Percentiles rank a stretch among this genome's conserved stretches.
phyloP scores from a whole-genome alignment of 2,329 filamentous ascomycete genomes.

The Thyridium curvatum region DNA sequence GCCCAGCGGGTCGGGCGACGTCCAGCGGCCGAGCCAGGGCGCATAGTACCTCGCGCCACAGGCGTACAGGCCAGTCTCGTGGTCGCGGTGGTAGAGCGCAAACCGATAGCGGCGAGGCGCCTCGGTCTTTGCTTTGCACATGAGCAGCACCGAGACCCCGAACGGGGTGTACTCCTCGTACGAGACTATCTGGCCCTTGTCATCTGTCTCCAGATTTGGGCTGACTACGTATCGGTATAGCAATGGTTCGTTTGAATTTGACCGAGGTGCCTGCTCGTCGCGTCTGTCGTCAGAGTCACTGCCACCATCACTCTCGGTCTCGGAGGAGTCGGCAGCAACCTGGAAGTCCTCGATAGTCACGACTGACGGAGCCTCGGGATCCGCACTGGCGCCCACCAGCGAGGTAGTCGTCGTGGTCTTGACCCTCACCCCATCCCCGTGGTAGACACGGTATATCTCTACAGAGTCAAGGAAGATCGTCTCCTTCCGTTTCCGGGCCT shows the following conservation, averaged over 20 bases:
- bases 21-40: conserved; percentile 17
- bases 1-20: conserved; percentile 14
- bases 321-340: not conserved
- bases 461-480: conserved; percentile 6
- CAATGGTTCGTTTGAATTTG: too few species aligned
- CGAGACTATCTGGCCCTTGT: conserved; percentile 14
- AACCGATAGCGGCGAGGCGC: conserved; percentile 17
- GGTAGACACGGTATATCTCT: too few species aligned
- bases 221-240: too few species aligned
- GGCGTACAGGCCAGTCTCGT: conserved; percentile 18
- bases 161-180: conserved; percentile 24
- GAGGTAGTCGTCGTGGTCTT: too few species aligned
- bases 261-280: too few species aligned
- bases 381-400: too few species aligned
- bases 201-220: conserved; percentile 18
- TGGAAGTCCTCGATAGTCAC: too few species aligned
- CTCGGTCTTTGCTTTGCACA: too few species aligned
- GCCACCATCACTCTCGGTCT: not conserved
- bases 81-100: conserved; percentile 11
- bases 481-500: conserved; percentile 1
- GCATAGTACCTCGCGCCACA: conserved; percentile 18
- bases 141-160: conserved; percentile 13
- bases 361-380: too few species aligned
- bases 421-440: too few species aligned
- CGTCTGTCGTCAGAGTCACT: conserved; percentile 2